Evolutionary conservation across 129 eudicot species (phyloP).

Genomic region (Tagetes erecta): DNA sequence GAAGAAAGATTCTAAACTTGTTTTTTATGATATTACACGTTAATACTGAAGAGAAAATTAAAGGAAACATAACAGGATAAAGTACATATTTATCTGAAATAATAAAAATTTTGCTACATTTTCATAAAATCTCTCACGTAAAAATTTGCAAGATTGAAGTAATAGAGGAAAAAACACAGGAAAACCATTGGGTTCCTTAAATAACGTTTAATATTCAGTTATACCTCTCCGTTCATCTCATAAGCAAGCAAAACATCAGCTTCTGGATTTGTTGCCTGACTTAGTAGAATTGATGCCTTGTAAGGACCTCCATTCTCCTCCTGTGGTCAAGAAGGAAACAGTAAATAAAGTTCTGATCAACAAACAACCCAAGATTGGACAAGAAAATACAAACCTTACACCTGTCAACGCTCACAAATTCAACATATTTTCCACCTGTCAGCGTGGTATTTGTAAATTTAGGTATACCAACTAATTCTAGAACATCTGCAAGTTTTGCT

Average conservation of each 20-base stretch:
- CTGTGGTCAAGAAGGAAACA: constrained; percentile 33
- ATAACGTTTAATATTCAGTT: neutral
- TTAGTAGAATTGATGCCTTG: constrained; percentile 84
- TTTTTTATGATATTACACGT: no score
- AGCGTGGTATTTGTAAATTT: constrained; percentile 55
- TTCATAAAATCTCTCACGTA: neutral
- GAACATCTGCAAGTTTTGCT: constrained; percentile 93
- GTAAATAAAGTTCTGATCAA: neutral
- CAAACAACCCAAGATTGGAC: neutral
- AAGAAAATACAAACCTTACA: constrained; percentile 66
- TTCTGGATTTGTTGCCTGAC: constrained; percentile 84
- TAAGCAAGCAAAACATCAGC: constrained; percentile 96
- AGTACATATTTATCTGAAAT: neutral
- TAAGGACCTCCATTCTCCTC: constrained; percentile 98
- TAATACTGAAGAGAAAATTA: no score
- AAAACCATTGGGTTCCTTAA: neutral
- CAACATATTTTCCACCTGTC: constrained; percentile 86
- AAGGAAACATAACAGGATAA: neutral
- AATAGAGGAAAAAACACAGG: neutral
- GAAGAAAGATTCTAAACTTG: no score
- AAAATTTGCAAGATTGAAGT: neutral
- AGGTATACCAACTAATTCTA: constrained; percentile 79
- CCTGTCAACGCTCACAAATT: constrained; percentile 90
- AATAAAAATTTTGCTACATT: neutral
- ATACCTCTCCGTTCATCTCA: constrained; percentile 98